Evolutionary conservation across 106 monocot genomes (phyloP).

Genomic region (Apostasia ramifera): DNA sequence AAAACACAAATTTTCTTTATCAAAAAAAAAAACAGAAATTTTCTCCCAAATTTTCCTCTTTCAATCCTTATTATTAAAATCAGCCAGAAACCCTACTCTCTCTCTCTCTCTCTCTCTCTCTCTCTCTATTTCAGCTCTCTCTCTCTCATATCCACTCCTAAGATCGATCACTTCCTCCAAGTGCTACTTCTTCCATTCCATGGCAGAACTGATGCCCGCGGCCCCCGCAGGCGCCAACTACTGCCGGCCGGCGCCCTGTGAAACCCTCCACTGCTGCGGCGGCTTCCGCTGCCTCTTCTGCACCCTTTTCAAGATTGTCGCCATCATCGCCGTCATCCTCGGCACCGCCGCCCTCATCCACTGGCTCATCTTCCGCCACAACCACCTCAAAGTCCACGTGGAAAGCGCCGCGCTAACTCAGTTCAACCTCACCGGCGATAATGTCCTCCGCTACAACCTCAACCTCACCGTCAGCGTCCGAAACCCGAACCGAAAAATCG

Average conservation of each 20-base stretch:
- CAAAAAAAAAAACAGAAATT: too few relatives aligned
- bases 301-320: slow-evolving; percentile 2
- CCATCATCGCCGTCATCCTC: slow-evolving; percentile 6
- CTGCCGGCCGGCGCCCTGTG: neutral
- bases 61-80: too few relatives aligned
- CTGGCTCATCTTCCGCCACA: slow-evolving; percentile 23
- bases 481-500: slow-evolving; percentile 38
- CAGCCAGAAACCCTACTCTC: too few relatives aligned
- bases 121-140: too few relatives aligned
- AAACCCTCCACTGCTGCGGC: slow-evolving; percentile 1
- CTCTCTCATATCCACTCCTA: too few relatives aligned
- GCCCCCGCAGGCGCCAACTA: too few relatives aligned
- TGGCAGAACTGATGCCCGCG: too few relatives aligned
- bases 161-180: too few relatives aligned
- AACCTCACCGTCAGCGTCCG: slow-evolving; percentile 20
- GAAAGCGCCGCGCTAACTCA: slow-evolving; percentile 7
- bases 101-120: too few relatives aligned
- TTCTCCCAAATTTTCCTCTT: too few relatives aligned
- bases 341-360: slow-evolving; percentile 15
- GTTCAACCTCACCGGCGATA: slow-evolving; percentile 23
- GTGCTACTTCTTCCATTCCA: too few relatives aligned
- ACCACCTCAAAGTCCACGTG: slow-evolving; percentile 18
- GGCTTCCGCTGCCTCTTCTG: neutral
- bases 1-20: too few relatives aligned
- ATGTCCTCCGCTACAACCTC: slow-evolving; percentile 33